These are phyloP conservation scores for Beauveria caledonica DNA, from an alignment of 2,329 filamentous ascomycete genomes.

Conservation along the genomic window DNA sequence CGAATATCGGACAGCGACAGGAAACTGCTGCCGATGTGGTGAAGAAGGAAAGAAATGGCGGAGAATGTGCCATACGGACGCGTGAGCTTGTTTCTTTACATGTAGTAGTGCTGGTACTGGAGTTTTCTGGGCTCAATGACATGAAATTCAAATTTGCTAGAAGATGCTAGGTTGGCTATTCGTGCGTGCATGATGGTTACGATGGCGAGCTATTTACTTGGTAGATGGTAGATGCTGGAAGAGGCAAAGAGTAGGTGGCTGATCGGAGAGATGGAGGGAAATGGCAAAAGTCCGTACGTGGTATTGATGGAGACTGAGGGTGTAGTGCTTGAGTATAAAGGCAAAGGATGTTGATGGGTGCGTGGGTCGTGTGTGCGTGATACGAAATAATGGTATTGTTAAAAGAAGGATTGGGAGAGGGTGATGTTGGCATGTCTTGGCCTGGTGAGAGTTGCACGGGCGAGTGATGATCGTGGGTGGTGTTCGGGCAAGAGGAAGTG, in stretches of 20 bases:
- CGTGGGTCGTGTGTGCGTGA: background rate
- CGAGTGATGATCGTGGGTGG: background rate
- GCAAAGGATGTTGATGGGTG: background rate
- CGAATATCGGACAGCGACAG: constrained; percentile 8
- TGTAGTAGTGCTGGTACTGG: constrained; percentile 11
- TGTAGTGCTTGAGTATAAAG: too few relatives aligned
- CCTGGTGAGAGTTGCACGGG: background rate
- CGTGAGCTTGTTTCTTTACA: constrained; percentile 7
- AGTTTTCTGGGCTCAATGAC: constrained; percentile 12
- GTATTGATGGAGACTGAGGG: background rate
- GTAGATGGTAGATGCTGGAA: too few relatives aligned
- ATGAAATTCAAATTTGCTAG: constrained; percentile 3
- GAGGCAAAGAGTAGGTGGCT: background rate
- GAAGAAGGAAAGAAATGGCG: background rate
- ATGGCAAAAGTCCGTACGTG: background rate
- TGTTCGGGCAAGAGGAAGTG: constrained; percentile 12
- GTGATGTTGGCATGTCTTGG: background rate
- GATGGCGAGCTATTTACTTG: background rate
- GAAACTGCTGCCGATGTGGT: background rate
- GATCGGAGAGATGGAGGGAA: background rate
- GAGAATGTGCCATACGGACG: background rate
- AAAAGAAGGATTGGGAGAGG: background rate
- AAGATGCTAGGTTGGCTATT: background rate
- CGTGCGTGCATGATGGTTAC: background rate
- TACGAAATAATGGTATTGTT: background rate